phyloP scores from a whole-genome alignment of 257 asterid genomes.

The Fraxinus cuspidata region DNA sequence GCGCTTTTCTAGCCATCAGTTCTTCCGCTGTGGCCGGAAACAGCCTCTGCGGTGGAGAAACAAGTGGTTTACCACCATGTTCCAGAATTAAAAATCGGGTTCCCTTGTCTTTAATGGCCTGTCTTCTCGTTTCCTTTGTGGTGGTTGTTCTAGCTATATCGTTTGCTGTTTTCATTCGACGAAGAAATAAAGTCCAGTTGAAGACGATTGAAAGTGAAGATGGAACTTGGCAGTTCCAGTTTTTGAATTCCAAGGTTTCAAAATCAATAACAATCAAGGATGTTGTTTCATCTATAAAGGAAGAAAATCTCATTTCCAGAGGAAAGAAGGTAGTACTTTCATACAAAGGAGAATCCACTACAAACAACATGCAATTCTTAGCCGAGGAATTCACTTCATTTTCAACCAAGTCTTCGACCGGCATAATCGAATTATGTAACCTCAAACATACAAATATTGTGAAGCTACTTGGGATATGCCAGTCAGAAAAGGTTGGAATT shows the following conservation, averaged over 20 bases:
- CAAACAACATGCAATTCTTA: slow-evolving; percentile 32
- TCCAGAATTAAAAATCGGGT: slow-evolving; percentile 27
- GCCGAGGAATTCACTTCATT: slow-evolving; percentile 39
- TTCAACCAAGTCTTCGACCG: slow-evolving; percentile 31
- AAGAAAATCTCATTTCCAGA: slow-evolving; percentile 51
- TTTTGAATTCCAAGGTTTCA: slow-evolving; percentile 41
- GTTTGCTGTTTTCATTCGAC: slow-evolving; percentile 22
- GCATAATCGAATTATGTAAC: slow-evolving; percentile 39
- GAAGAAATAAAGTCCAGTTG: slow-evolving; percentile 26
- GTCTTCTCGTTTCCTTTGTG: slow-evolving; percentile 40
- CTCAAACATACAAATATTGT: slow-evolving; percentile 63
- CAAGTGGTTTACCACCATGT: slow-evolving; percentile 64
- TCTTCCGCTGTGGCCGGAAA: slow-evolving; percentile 60
- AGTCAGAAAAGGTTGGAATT: slow-evolving; percentile 56
- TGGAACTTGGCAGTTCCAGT: slow-evolving; percentile 61
- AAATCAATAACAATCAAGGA: slow-evolving; percentile 48
- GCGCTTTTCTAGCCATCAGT: slow-evolving; percentile 70
- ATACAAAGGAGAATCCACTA: slow-evolving; percentile 41
- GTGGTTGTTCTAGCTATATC: slow-evolving; percentile 31
- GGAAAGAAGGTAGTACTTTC: slow-evolving; percentile 39
- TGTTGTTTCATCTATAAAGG: slow-evolving; percentile 42
- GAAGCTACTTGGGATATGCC: slow-evolving; percentile 59
- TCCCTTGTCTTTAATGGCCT: slow-evolving; percentile 56
- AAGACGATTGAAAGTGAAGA: slow-evolving; percentile 52
- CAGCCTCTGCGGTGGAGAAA: slow-evolving; percentile 56